Conservation (phyloP, 257 asterid genomes). For the Linaria vulgaris region DNA sequence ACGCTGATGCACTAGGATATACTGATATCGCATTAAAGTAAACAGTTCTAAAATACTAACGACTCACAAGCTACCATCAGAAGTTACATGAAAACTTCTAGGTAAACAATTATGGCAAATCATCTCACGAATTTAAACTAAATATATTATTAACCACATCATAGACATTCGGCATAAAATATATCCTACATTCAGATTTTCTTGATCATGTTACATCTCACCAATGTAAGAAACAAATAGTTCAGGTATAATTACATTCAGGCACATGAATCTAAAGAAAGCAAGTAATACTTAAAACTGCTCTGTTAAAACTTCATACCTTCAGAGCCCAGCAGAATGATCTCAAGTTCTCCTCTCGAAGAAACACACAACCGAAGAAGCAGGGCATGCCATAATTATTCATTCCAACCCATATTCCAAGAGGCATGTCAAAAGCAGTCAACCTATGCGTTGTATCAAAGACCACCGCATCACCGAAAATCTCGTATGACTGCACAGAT, state of each 20-base stretch:
- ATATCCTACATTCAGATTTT: not conserved
- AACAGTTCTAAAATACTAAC: not conserved
- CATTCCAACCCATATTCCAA: constrained; percentile 96
- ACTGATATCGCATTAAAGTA: constrained; percentile 5
- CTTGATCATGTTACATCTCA: not conserved
- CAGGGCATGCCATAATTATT: constrained; percentile 99
- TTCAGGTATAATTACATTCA: too few species aligned
- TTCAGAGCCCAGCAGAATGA: constrained; percentile 96
- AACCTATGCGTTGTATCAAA: constrained; percentile 95
- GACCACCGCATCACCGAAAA: constrained; percentile 92
- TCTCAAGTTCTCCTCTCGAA: constrained; percentile 85
- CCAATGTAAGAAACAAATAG: too few species aligned
- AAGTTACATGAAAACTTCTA: not conserved
- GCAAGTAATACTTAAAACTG: not conserved
- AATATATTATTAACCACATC: not conserved
- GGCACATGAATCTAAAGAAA: too few species aligned
- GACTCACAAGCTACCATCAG: constrained; percentile 2
- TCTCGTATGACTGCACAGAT: constrained; percentile 75
- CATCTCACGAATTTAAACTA: not conserved
- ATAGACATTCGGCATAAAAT: not conserved
- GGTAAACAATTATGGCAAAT: not conserved
- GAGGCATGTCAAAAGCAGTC: constrained; percentile 94
- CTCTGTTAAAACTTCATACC: constrained; percentile 42
- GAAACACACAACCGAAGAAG: constrained; percentile 94
- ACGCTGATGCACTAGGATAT: not conserved